These are phyloP conservation scores for Neostapfia colusana DNA, from an alignment of 176 grass and related monocot species.

Conservation along the genomic window DNA sequence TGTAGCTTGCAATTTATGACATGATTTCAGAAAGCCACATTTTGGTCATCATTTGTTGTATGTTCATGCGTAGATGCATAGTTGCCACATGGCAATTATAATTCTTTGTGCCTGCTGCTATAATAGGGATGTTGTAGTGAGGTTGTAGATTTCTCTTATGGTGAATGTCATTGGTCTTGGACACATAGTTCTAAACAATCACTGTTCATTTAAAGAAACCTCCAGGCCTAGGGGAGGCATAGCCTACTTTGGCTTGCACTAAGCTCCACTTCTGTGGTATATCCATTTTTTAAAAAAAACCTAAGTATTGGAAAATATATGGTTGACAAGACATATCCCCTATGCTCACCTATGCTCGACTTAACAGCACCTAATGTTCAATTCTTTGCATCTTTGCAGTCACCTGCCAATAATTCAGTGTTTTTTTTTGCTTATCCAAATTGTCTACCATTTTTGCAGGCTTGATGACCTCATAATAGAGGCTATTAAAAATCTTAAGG, in stretches of 20 bases:
- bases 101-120: neutral
- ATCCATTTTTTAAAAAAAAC: neutral
- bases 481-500: conserved; percentile 70
- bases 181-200: neutral
- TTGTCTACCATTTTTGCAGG: conserved; percentile 39
- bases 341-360: neutral
- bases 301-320: conserved; percentile 7
- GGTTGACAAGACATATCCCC: neutral
- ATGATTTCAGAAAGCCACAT: conserved; percentile 21
- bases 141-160: neutral
- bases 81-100: neutral
- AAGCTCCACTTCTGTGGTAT: too few relatives aligned
- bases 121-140: conserved; percentile 9
- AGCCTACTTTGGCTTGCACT: too few relatives aligned
- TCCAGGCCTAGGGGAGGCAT: too few relatives aligned
- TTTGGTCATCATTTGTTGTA: conserved; percentile 15
- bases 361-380: neutral
- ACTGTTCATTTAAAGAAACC: too few relatives aligned
- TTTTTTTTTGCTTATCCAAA: conserved; percentile 30
- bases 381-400: conserved; percentile 8
- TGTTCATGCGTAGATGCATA: conserved; percentile 32
- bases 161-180: neutral
- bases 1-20: conserved; percentile 2
- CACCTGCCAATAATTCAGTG: conserved; percentile 31
- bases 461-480: conserved; percentile 84